Base-by-base conservation (phyloP, 331 rosid genomes). In the Rhamnella rubrinervis region DNA sequence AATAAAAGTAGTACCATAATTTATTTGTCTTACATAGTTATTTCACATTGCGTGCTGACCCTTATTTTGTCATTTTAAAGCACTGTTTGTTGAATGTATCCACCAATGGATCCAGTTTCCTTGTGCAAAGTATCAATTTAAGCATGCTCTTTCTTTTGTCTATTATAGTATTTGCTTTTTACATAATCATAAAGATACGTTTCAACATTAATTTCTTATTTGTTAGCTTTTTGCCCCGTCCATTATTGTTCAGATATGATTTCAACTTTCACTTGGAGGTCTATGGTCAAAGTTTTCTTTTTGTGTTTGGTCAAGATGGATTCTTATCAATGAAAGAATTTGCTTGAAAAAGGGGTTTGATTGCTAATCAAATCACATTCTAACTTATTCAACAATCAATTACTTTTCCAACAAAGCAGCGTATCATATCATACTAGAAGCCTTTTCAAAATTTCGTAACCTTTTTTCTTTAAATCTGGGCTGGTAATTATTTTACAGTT, bases 261-360 rank as follows among this genome's bases (percentile, higher is more conserved):
- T 69, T 59, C 50, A 58, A 52, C 60, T 55, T 69, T 59, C 50
- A 58, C 40, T 69, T 18, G 31, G 28, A 47, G 8, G 21, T 50
- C 49, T 39, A 3, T 37, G 65, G 26, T 55, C 46, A 57, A 77
- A 69, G 65, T 71, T 40, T 47, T 31, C 21, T 17, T 51, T 40
- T 60, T 50, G 72, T 52, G 21, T 67, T 55, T 7, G 52, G 53
- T 39, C 78, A 47, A 44, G 71, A 59, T 59, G 40, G 51, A 44
- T 55, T 17, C 56, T 19, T 64, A 11, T 55, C 52, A 56, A 57
- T 23, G 31, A 58, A 63, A 38, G 26, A 39, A 44, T 61, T 77
- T 65, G 51, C 82, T 67, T 61, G 56, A 59, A 55, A 59, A 31
- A 47, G 63, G 65, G 81, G 46, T 63, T 26, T 61, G 28, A 68